Conservation (phyloP, 768 basidiomycete genomes). For the Phanerochaete carnosa region DNA sequence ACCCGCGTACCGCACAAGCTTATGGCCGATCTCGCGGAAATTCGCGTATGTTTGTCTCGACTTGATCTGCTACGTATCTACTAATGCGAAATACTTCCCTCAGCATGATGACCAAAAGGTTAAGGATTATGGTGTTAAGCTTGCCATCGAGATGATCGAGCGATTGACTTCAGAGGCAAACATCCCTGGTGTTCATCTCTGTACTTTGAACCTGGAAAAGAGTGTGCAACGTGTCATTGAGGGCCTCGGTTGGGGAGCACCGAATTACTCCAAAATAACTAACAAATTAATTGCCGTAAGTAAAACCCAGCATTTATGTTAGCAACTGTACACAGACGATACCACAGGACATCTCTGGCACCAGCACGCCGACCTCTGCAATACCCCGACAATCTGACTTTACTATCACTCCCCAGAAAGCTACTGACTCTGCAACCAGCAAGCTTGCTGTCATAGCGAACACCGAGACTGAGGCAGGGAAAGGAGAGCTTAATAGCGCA, state of each 20-base stretch:
- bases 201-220: conserved; percentile 96
- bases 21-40: conserved; percentile 63
- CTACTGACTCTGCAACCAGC: conserved; percentile 59
- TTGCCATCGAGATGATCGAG: conserved; percentile 79
- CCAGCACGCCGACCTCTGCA: conserved; percentile 16
- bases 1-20: conserved; percentile 69
- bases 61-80: neutral
- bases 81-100: neutral
- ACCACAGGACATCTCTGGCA: conserved; percentile 29
- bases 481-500: conserved; percentile 74
- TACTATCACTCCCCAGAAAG: conserved; percentile 61
- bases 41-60: conserved; percentile 53
- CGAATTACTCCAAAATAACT: conserved; percentile 24
- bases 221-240: conserved; percentile 87
- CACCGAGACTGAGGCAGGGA: conserved; percentile 55
- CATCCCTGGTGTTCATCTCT: conserved; percentile 84
- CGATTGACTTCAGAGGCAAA: conserved; percentile 52
- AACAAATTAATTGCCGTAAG: conserved; percentile 70
- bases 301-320: conserved; percentile 4
- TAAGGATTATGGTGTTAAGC: conserved; percentile 89
- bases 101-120: conserved; percentile 92
- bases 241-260: conserved; percentile 62
- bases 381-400: conserved; percentile 30
- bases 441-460: conserved; percentile 48
- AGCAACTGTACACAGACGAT: neutral